Evolutionary conservation across 805 yeast species (phyloP).

Genomic region (Diddensiella caesifluorescens): DNA sequence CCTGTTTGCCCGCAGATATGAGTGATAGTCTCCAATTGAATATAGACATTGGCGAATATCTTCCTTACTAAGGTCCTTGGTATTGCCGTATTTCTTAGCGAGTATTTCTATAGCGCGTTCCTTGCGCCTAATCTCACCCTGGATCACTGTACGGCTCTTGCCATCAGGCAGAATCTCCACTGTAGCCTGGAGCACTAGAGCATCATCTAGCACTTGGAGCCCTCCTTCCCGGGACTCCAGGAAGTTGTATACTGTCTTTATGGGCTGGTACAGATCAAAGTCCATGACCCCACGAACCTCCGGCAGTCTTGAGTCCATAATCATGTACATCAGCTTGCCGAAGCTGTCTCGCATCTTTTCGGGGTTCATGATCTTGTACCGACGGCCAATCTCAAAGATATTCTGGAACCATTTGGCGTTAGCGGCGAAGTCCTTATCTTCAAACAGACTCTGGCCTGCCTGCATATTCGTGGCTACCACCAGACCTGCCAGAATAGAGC

Average conservation of each 20-base stretch:
- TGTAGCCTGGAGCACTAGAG: slow-evolving; percentile 56
- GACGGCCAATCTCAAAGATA: slow-evolving; percentile 71
- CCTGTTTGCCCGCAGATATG: slow-evolving; percentile 64
- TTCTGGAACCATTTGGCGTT: slow-evolving; percentile 69
- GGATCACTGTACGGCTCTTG: slow-evolving; percentile 49
- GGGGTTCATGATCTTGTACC: slow-evolving; percentile 81
- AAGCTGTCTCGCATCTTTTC: slow-evolving; percentile 73
- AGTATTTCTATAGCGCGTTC: slow-evolving; percentile 64
- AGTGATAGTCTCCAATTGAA: slow-evolving; percentile 74
- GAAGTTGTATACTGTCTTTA: slow-evolving; percentile 52
- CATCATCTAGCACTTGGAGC: slow-evolving; percentile 49
- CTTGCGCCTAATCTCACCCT: slow-evolving; percentile 56
- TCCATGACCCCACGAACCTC: slow-evolving; percentile 68
- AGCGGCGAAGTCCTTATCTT: slow-evolving; percentile 60
- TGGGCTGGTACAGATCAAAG: slow-evolving; percentile 68
- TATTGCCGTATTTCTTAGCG: slow-evolving; percentile 30
- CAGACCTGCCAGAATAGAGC: slow-evolving; percentile 72
- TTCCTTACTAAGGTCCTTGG: slow-evolving; percentile 45
- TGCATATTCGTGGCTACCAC: slow-evolving; percentile 75
- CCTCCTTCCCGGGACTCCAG: slow-evolving; percentile 36
- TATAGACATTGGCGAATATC: slow-evolving; percentile 67
- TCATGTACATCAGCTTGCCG: slow-evolving; percentile 77
- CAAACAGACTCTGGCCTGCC: slow-evolving; percentile 57
- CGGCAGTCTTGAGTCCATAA: slow-evolving; percentile 75
- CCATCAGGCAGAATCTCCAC: slow-evolving; percentile 59